These are phyloP conservation scores for Lepidium didymum DNA, from an alignment of 345 rosid genomes.

Conservation along the genomic window DNA sequence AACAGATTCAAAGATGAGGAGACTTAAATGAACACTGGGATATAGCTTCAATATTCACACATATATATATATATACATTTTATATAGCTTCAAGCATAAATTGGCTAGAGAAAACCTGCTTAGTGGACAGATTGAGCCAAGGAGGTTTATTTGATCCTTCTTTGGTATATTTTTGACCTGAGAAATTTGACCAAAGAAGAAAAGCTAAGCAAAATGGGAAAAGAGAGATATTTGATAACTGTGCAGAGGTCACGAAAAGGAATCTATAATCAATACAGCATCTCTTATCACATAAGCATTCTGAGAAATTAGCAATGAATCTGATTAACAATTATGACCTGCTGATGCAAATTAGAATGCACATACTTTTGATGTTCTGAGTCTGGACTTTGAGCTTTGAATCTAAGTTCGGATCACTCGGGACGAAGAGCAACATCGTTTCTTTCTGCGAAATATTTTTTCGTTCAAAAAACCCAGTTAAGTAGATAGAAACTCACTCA, in stretches of 20 bases:
- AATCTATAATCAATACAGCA: neutral
- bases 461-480: neutral
- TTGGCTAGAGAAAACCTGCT: conserved; percentile 42
- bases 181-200: conserved; percentile 1
- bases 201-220: neutral
- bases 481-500: neutral
- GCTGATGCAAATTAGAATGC: neutral
- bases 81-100: neutral
- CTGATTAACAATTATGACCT: neutral
- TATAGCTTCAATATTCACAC: neutral
- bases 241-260: neutral
- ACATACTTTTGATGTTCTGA: conserved; percentile 54
- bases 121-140: conserved; percentile 72
- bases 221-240: neutral
- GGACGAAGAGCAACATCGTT: conserved; percentile 55
- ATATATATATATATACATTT: neutral
- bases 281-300: neutral
- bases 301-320: neutral
- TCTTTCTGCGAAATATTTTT: conserved; percentile 33
- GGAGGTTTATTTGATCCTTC: conserved; percentile 82
- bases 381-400: conserved; percentile 63
- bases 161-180: conserved; percentile 73
- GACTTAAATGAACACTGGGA: neutral
- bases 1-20: conserved; percentile 9
- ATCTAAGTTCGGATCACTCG: conserved; percentile 59